Evolutionary conservation across 2,329 filamentous ascomycete genomes (phyloP).

Genomic region (Fusarium acutatum): DNA sequence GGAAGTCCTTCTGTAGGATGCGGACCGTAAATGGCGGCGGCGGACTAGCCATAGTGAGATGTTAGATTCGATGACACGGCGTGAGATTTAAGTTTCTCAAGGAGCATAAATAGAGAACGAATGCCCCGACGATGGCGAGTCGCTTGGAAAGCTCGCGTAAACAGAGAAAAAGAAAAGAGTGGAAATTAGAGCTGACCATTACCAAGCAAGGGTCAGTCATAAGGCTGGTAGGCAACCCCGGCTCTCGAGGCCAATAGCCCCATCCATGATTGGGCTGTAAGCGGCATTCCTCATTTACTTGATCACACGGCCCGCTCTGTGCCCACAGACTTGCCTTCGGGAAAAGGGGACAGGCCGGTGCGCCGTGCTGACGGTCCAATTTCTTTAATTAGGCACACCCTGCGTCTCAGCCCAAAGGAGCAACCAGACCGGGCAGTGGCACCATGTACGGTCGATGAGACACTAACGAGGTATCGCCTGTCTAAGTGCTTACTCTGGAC

Average conservation of each 20-base stretch:
- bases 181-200: conserved; percentile 10
- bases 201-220: conserved; percentile 24
- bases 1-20: conserved; percentile 2
- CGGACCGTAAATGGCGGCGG: conserved; percentile 20
- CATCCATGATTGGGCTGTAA: background rate
- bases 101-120: background rate
- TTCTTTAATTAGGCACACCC: background rate
- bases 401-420: background rate
- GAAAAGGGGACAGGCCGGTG: background rate
- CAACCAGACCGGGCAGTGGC: background rate
- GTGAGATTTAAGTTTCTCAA: background rate
- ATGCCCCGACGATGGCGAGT: background rate
- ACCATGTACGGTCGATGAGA: background rate
- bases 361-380: background rate
- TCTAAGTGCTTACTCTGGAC: background rate
- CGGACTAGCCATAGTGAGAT: conserved; percentile 9
- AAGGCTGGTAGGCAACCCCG: conserved; percentile 10
- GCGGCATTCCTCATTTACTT: background rate
- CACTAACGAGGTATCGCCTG: background rate
- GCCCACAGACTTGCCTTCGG: background rate
- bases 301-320: background rate
- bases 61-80: background rate
- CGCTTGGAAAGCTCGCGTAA: background rate
- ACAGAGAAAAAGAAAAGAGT: background rate
- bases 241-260: background rate